Base-by-base conservation (phyloP, 2,329 filamentous ascomycete species). In the Ceratocystis eucalypticola region DNA sequence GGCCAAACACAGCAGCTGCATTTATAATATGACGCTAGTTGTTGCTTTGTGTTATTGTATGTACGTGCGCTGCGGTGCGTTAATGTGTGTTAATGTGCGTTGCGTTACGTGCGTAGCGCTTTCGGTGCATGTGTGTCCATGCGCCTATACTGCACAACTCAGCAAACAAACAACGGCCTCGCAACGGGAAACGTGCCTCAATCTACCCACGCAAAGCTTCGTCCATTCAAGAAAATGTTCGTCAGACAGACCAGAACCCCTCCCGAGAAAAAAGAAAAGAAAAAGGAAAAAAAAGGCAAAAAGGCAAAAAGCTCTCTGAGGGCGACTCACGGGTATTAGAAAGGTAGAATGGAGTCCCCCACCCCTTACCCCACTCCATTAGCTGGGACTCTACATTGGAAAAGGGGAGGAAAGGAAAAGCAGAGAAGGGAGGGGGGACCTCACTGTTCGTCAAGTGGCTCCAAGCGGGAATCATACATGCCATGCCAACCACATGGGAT, bases 401-500 rank as follows among this genome's bases (percentile, higher is more conserved):
- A 12, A 15, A 53, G 48, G 46, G 46, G 46, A 48, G 15, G 46
- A 48, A 22, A 48, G 46, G 46, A 17, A n/a, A 53, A 25, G 48
- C 1, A 25, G n/a, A 25, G 7, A 25, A 25, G 12, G 48, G 48
- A 25, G 22, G 17, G n/a, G n/a, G 48, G 10, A 22, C 48, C 48
- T 53, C 48, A 53, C 48, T 53, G 48, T 25, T 53, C 48, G 48
- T 6, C 48, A 53, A 25, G 12, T 53, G 48, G 48, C 48, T 25
- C 48, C 15, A 25, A 53, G 48, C 48, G 48, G 48, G 48, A 59
- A 59, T 30, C 28, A 59, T 30, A 59, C 53, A 59, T 30, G 53
- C 53, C 53, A 59, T 59, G 53, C 53, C 53, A 59, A 59, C 53
- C 53, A 59, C 53, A 59, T 59, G 28, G 53, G 53, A 59, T 37